Percentiles rank a stretch among this genome's conserved stretches.
These are phyloP conservation scores for Sanghuangporus baumii DNA, from an alignment of 1,284 basidiomycete genomes.

Conservation along the genomic window DNA sequence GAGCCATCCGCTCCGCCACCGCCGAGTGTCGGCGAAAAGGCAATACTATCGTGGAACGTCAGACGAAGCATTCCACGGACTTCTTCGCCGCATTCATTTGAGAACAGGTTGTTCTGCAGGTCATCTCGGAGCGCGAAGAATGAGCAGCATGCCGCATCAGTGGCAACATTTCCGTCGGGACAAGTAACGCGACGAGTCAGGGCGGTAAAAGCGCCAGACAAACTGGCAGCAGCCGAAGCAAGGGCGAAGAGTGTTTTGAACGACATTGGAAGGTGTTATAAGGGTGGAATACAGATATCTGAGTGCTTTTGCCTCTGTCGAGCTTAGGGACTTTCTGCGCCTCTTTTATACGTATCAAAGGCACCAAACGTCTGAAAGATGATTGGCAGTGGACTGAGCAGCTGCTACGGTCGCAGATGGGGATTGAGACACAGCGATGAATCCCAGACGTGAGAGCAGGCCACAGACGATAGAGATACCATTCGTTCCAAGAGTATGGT, in stretches of 20 bases:
- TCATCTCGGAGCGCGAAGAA: constrained; percentile 34
- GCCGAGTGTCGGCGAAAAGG: constrained; percentile 27
- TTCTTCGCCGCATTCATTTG: constrained; percentile 35
- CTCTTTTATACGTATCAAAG: not conserved
- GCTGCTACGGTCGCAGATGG: not conserved
- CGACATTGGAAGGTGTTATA: constrained; percentile 21
- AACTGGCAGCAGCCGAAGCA: constrained; percentile 21
- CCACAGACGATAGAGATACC: not conserved
- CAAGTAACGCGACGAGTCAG: constrained; percentile 31
- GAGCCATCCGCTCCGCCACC: constrained; percentile 38
- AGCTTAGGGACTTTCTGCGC: not conserved
- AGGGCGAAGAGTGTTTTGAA: constrained; percentile 24
- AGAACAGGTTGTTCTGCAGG: constrained; percentile 36
- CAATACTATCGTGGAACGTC: constrained; percentile 42
- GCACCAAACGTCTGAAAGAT: not conserved
- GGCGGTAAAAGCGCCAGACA: constrained; percentile 21
- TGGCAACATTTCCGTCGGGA: constrained; percentile 30
- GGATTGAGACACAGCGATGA: not conserved
- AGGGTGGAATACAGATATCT: not conserved
- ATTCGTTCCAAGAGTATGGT: not conserved
- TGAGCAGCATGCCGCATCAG: constrained; percentile 34
- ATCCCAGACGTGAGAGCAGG: not conserved
- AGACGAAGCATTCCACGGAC: constrained; percentile 39
- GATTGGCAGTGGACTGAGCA: not conserved
- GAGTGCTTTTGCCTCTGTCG: not conserved